Evolutionary conservation across 306 rosid genomes (phyloP).

Genomic region (Prosopis cineraria): DNA sequence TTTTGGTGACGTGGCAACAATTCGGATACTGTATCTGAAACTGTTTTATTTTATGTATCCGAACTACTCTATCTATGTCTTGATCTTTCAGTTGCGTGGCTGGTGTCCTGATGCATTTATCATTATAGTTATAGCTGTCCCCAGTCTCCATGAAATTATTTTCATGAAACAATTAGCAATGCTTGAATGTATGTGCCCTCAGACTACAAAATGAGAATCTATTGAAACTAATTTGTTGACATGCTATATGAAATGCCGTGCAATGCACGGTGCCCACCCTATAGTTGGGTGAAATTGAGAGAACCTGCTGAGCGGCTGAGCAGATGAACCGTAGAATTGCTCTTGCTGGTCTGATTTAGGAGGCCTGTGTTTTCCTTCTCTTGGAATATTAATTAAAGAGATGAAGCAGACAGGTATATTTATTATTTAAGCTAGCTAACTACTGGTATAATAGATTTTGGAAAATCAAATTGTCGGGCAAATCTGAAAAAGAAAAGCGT

Average conservation of each 20-base stretch:
- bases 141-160: not conserved
- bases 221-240: not conserved
- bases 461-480: not conserved
- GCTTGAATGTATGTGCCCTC: not conserved
- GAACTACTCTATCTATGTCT: slow-evolving; percentile 2
- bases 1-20: slow-evolving; percentile 14
- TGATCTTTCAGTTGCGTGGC: not conserved
- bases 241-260: not conserved
- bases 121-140: not conserved
- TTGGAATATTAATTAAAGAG: not conserved
- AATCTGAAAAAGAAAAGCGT: not conserved
- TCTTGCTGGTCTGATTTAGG: not conserved
- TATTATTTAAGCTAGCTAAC: not conserved
- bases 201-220: not conserved
- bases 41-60: not conserved
- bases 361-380: not conserved
- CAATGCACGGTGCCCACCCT: no score
- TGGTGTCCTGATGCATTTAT: not conserved
- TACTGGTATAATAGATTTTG: not conserved
- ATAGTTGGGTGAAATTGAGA: not conserved
- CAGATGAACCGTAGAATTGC: not conserved
- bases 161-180: not conserved
- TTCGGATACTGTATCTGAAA: slow-evolving; percentile 8
- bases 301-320: not conserved
- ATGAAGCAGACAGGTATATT: not conserved